Percentiles rank a stretch among this genome's conserved stretches.
These are phyloP conservation scores for Tolypocladium guangdongense DNA, from an alignment of 2,329 filamentous ascomycete genomes.

Conservation along the genomic window DNA sequence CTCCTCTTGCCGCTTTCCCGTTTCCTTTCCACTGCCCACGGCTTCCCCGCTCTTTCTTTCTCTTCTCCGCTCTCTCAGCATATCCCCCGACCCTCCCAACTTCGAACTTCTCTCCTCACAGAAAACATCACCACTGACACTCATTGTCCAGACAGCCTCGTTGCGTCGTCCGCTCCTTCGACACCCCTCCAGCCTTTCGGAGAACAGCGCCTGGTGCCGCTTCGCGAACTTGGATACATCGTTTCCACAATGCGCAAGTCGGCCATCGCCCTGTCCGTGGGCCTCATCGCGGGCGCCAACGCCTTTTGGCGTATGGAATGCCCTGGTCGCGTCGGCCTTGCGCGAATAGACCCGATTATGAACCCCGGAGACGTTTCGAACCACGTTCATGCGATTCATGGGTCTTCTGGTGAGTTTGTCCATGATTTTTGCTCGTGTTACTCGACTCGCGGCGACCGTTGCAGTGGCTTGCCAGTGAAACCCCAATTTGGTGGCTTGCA, in stretches of 20 bases:
- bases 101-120: not conserved
- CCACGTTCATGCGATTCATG: slow-evolving; percentile 68
- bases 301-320: slow-evolving; percentile 92
- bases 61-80: not conserved
- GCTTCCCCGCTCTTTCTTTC: not conserved
- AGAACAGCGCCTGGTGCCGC: slow-evolving; percentile 4
- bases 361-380: slow-evolving; percentile 44
- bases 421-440: not conserved
- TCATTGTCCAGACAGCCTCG: slow-evolving; percentile 18
- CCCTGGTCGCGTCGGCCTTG: slow-evolving; percentile 56
- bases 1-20: not conserved
- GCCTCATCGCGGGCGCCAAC: slow-evolving; percentile 29
- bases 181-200: slow-evolving; percentile 2
- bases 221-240: slow-evolving; percentile 14
- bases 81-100: not conserved
- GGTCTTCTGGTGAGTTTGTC: slow-evolving; percentile 58
- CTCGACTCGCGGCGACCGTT: not conserved
- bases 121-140: slow-evolving; percentile 7
- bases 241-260: slow-evolving; percentile 22
- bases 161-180: slow-evolving; percentile 24
- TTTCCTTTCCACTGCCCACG: not conserved
- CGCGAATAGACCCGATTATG: slow-evolving; percentile 68
- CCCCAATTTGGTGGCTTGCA: not conserved
- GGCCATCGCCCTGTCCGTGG: slow-evolving; percentile 18
- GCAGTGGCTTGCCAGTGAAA: not conserved